Percentiles rank a stretch among this genome's conserved stretches.
phyloP scores from a whole-genome alignment of 176 grass and related monocot genomes.

The Pontederia paniculata region DNA sequence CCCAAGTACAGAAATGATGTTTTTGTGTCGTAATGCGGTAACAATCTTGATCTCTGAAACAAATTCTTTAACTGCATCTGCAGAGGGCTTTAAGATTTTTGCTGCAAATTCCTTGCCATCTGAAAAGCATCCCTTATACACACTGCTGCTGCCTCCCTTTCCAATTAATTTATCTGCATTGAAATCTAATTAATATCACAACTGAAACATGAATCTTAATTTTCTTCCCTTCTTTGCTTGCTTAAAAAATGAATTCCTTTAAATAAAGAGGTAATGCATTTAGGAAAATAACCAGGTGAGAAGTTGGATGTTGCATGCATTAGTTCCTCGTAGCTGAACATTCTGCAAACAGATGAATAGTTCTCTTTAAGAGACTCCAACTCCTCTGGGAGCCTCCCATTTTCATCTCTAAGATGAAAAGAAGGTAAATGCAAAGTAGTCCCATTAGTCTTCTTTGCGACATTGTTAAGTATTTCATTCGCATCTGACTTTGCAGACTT shows the following conservation, averaged over 20 bases:
- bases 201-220: background rate
- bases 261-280: background rate
- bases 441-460: slow-evolving; percentile 9
- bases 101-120: slow-evolving; percentile 60
- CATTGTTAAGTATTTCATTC: too few relatives aligned
- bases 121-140: slow-evolving; percentile 51
- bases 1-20: slow-evolving; percentile 55
- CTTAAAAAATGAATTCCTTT: background rate
- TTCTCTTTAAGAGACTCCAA: slow-evolving; percentile 50
- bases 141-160: slow-evolving; percentile 67
- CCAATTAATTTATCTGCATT: slow-evolving; percentile 57
- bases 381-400: slow-evolving; percentile 37
- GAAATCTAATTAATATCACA: slow-evolving; percentile 12
- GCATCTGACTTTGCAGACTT: slow-evolving; percentile 11
- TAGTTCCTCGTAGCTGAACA: slow-evolving; percentile 55
- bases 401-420: background rate
- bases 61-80: slow-evolving; percentile 62
- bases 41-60: slow-evolving; percentile 78
- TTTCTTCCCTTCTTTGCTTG: background rate
- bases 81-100: slow-evolving; percentile 64
- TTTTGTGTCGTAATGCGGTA: slow-evolving; percentile 47
- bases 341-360: slow-evolving; percentile 50
- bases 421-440: background rate
- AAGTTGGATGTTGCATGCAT: slow-evolving; percentile 58
- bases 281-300: slow-evolving; percentile 33